Conservation (phyloP, 495 filamentous ascomycete genomes). For the Glutinoglossum americanum region DNA sequence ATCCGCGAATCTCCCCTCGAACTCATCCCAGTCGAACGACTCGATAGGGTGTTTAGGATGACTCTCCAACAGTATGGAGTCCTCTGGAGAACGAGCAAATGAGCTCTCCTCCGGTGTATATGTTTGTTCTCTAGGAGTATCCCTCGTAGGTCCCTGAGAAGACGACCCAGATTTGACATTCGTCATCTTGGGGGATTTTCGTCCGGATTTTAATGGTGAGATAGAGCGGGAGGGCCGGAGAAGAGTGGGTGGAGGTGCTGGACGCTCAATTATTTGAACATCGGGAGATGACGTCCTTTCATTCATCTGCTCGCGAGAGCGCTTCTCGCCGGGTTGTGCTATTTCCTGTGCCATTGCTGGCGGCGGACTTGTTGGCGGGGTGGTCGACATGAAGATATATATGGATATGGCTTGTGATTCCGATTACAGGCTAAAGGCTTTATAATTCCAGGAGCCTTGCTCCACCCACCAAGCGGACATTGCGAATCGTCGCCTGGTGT, state of each 20-base stretch:
- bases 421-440: background rate
- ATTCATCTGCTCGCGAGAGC: background rate
- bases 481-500: background rate
- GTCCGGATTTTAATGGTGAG: background rate
- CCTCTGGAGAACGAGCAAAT: background rate
- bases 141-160: background rate
- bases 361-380: background rate
- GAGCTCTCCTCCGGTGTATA: background rate
- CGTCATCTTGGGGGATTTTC: background rate
- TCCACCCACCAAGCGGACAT: background rate
- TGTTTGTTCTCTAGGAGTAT: background rate
- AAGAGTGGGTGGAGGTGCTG: background rate
- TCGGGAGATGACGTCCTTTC: background rate
- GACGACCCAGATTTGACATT: background rate
- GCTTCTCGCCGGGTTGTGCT: background rate
- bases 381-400: background rate
- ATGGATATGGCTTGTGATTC: background rate
- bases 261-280: slow-evolving; percentile 3
- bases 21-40: slow-evolving; percentile 41
- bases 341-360: background rate
- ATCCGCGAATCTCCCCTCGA: slow-evolving; percentile 38
- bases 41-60: slow-evolving; percentile 1
- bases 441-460: background rate
- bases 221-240: background rate
- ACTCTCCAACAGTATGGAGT: background rate